Evolutionary conservation across 768 basidiomycete genomes (phyloP).

Genomic region (Amanita pseudoporphyria): DNA sequence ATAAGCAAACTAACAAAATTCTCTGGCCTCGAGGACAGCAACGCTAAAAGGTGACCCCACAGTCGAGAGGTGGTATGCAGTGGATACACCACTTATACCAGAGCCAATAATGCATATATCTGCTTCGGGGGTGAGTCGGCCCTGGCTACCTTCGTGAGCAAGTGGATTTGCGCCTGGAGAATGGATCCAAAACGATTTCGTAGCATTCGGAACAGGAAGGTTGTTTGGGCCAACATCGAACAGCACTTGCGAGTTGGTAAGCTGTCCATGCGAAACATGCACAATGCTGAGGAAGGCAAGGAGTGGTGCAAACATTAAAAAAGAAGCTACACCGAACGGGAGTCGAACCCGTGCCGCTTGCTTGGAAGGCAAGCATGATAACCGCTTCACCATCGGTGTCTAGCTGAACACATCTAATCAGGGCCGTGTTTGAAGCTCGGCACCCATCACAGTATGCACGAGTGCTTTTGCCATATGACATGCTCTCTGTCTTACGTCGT

Average conservation of each 20-base stretch:
- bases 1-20: conserved; percentile 55
- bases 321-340: conserved; percentile 5
- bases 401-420: not conserved
- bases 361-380: conserved; percentile 89
- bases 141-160: conserved; percentile 55
- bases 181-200: conserved; percentile 67
- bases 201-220: conserved; percentile 53
- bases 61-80: conserved; percentile 59
- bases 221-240: conserved; percentile 8
- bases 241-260: not conserved
- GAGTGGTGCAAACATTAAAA: not conserved
- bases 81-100: conserved; percentile 35
- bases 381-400: conserved; percentile 73
- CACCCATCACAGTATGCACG: too few species aligned
- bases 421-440: too few species aligned
- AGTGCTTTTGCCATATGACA: not conserved
- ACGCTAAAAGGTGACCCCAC: conserved; percentile 27
- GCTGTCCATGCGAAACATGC: not conserved
- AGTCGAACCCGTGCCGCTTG: conserved; percentile 9
- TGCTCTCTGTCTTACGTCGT: conserved; percentile 1
- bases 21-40: conserved; percentile 74
- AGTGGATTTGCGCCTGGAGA: conserved; percentile 52
- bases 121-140: conserved; percentile 44
- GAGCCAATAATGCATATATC: conserved; percentile 71
- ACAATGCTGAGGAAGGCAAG: not conserved